Base-by-base conservation (phyloP, 768 basidiomycete genomes). In the Boletus sensibilis region DNA sequence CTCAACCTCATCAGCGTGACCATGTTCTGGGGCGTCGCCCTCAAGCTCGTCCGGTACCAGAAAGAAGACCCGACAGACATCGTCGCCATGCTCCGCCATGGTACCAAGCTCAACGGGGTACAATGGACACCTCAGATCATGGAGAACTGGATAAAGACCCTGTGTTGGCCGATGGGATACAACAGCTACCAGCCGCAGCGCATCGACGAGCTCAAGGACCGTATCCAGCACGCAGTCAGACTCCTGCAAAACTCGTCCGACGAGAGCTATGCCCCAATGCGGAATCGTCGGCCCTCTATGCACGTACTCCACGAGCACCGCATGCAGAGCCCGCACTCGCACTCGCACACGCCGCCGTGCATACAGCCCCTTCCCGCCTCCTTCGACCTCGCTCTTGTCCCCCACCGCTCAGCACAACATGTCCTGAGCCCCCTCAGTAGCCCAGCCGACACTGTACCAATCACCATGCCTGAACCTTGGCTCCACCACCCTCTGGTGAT, bases 1-100 rank as follows among this genome's bases (percentile, higher is more conserved):
- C 77, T 90, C 49, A 66, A 65, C 0, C 70, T 84, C 47, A 70
- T 88, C 64, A 83, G 81, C 57, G 86, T 89, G 3, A 81, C 84
- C 27, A 87, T 87, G 55, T 81, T 82, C 57, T 90, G 88, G 88
- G 81, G 82, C 1, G 80, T 89, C 40, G 84, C 87, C 3, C 80
- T 89, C 62, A 90, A 90, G 66, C 76, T 90, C 12, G 85, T 86
- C 20, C 78, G 88, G 7, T 90, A 86, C 66, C 72, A 78, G 38
- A 81, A 82, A 50, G 77, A 80, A 57, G 88, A 89, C 67, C 80
- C 84, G 1, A 76, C 68, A 1, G 87, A 90, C 68, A 86, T 88
- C 55, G 84, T 82, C 45, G 74, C 85, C n/a, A 76, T 88, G 41
- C 76, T 89, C n/a, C 78, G 81, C 52, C 81, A 85, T 55, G 86